A percentile compares a stretch with the other conserved stretches of the same genome.
Conservation (phyloP, 1,139 yeast species). For the Scheffersomyces segobiensis region DNA sequence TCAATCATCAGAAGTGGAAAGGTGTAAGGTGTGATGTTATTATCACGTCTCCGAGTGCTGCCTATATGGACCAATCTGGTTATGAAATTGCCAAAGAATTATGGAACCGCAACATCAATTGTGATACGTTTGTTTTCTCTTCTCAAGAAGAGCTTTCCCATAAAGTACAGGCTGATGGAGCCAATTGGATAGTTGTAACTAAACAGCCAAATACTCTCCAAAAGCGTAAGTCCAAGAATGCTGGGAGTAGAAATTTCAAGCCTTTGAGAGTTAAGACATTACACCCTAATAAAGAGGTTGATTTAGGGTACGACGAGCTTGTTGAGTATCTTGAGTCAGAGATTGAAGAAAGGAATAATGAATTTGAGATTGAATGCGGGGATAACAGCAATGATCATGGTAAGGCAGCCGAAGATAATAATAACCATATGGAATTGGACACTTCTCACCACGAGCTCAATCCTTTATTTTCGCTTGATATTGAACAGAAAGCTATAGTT, state of each 20-base stretch:
- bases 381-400: slow-evolving; percentile 2
- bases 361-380: slow-evolving; percentile 3
- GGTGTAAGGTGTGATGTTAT: slow-evolving; percentile 73
- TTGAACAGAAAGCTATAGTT: slow-evolving; percentile 58
- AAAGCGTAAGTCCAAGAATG: slow-evolving; percentile 38
- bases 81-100: slow-evolving; percentile 59
- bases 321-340: slow-evolving; percentile 49
- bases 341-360: slow-evolving; percentile 25
- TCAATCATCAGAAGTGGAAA: slow-evolving; percentile 23
- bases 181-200: slow-evolving; percentile 71
- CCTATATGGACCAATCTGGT: slow-evolving; percentile 56
- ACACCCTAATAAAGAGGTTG: slow-evolving; percentile 60
- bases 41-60: slow-evolving; percentile 63
- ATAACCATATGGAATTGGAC: slow-evolving; percentile 9
- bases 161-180: slow-evolving; percentile 67
- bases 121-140: slow-evolving; percentile 59
- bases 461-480: slow-evolving; percentile 39
- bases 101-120: slow-evolving; percentile 72
- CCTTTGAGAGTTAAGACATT: slow-evolving; percentile 73
- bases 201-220: slow-evolving; percentile 51
- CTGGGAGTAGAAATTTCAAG: slow-evolving; percentile 46
- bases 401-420: slow-evolving; percentile 3
- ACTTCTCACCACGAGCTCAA: slow-evolving; percentile 9
- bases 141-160: slow-evolving; percentile 69
- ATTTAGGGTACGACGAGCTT: slow-evolving; percentile 69